phyloP scores from a whole-genome alignment of 768 basidiomycete genomes.

The Sporobolomyces pararoseus region DNA sequence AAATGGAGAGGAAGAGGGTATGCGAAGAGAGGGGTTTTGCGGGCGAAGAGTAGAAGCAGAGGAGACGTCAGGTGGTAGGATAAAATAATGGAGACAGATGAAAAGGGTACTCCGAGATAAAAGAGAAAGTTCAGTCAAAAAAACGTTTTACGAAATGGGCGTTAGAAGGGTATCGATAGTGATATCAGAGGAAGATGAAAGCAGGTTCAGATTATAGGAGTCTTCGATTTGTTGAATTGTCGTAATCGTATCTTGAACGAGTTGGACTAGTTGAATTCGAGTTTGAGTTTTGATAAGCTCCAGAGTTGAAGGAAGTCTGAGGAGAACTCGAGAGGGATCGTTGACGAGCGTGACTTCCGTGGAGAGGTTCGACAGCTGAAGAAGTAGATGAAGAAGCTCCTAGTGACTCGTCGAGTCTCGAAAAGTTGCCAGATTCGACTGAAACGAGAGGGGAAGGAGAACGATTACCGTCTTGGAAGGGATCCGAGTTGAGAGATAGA shows the following conservation, averaged over 20 bases:
- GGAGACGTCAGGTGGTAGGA: too few species aligned
- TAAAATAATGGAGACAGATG: too few species aligned
- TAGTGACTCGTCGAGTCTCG: conserved; percentile 4
- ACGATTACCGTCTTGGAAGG: neutral
- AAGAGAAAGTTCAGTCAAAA: too few species aligned
- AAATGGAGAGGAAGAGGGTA: neutral
- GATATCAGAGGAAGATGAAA: neutral
- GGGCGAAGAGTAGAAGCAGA: too few species aligned
- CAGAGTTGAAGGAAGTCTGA: conserved; percentile 4
- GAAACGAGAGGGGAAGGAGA: conserved; percentile 7
- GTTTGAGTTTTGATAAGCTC: neutral
- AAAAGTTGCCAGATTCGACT: neutral
- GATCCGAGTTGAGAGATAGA: conserved; percentile 14
- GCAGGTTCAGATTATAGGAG: neutral
- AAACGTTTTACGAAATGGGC: too few species aligned
- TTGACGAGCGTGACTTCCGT: conserved; percentile 7
- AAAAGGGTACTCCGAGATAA: too few species aligned
- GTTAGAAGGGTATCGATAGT: too few species aligned
- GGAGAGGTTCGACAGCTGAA: conserved; percentile 9
- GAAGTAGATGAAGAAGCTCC: neutral
- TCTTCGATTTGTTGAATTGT: neutral
- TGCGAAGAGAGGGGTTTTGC: too few species aligned
- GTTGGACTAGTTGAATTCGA: conserved; percentile 11
- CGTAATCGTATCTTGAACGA: conserved; percentile 1
- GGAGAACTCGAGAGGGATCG: conserved; percentile 6